Base-by-base conservation (phyloP, 208 protist species). In the Trypanosoma caninum region DNA sequence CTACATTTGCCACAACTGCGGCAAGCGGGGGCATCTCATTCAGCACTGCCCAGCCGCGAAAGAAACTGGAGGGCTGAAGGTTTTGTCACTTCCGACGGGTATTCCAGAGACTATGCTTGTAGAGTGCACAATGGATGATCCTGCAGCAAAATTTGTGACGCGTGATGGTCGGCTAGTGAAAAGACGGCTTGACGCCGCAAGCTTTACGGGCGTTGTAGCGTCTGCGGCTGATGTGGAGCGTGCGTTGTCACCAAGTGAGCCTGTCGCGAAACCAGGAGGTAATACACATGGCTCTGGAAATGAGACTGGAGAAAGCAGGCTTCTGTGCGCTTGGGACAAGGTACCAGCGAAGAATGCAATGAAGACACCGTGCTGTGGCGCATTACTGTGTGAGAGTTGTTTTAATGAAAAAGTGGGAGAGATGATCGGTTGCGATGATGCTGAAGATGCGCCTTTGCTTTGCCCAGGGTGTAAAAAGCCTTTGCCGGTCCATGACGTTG, bases 1-100 rank as follows among this genome's bases (percentile, higher is more conserved):
- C 8, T 95, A 95, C 69, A 85, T 95, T 35, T 95, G 89, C 64
- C 84, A 95, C 72, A 93, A 91, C 74, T 95, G 89, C 48, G 89
- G 89, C 31, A 92, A 93, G 42, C 69, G 69, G 23, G 89, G 89
- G 2, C 89, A 95, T 54, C 59, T 82, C 7, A 95, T 95, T 51
- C 72, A 91, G 57, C 85, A 95, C 71, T 95, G 89, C 57, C 89
- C 89, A 14, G 57, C 57, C 1, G 67, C 74, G 7, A 87, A 86
- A 25, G 82, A 75, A 11, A 68, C 74, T 0, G 80, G 74, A 48
- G 65, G 70, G 11, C 31, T 76, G 51, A 83, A 85, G 60, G 57
- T 85, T 34, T 66, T 95, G 5, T 80, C 84, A 23, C 74, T 84
- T 18, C 85, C 89, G n/a, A 73, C 86, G 1, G 89, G 89, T 27